Evolutionary conservation across 805 yeast species (phyloP), one percentile per base, ranked within the genome.

Genomic region (Blastobotrys chiropterorum): DNA sequence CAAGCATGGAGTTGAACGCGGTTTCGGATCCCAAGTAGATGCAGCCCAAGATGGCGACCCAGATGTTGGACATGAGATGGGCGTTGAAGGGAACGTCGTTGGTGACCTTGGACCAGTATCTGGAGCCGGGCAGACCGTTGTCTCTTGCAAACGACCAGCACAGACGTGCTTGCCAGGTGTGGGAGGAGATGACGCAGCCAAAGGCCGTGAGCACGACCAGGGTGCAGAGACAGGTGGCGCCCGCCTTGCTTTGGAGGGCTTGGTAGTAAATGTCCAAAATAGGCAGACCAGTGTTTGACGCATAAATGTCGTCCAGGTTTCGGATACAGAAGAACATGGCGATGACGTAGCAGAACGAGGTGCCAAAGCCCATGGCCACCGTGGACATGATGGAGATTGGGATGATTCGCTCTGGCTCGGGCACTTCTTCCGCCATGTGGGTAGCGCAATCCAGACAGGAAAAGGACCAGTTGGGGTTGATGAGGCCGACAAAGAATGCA

Each of bases 111-210:
- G 81, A 63, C 77, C 81, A 76, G 56, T 72, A 73, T 42, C 67
- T 69, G 5, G 84, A 79, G 38, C 75, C 79, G 39, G 82, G 81
- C 52, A 80, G 67, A 38, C 85, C 86, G 46, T 80, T 75, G 61
- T 83, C 87, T 66, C 86, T 73, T 2, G 86, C 74, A 59, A 83
- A 80, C 5, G 86, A 80, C 85, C 86, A 84, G 55, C 82, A 72
- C 47, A 81, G 71, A 58, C 89, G 72, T 20, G 85, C 80, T 61
- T 80, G 83, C 85, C 86, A 82, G 8, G 87, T 81, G 56, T 80
- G 82, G 15, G 81, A 76, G 5, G 83, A 76, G 59, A 81, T 75
- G 56, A 76, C 77, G 66, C 85, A 79, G 47, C 82, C 81, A 51
- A 77, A 61, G 15, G 83, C 84, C 6, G 85, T 77, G 11, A 75